Base-by-base conservation (phyloP, 805 yeast species). In the Ogataea nonfermentans region DNA sequence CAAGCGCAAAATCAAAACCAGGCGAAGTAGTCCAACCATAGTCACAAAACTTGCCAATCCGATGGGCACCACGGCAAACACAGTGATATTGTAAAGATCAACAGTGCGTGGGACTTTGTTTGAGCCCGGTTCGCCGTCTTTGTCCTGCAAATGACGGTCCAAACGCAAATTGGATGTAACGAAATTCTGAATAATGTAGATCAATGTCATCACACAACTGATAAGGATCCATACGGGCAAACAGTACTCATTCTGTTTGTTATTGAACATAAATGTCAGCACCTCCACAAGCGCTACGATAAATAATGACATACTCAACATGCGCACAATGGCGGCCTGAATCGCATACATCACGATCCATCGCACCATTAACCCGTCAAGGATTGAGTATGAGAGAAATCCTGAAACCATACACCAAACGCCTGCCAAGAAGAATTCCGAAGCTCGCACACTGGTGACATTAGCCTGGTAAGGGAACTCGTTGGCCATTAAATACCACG, bases 11-110 rank as follows among this genome's bases (percentile, higher is more conserved):
- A 89, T 85, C 48, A 89, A 69, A 35, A 89, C 65, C 34, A 84
- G 77, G 44, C 98, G 66, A 12, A 91, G 65, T 26, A 91, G 65
- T 0, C 90, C 93, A 25, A 89, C 69, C 95, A 90, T 87, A 3
- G 98, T 89, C 16, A 90, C 64, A 55, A 93, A 91, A 52, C 96
- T 86, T 4, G 98, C 97, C 44, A 91, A 56, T 0, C 99, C 98
- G 12, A 91, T 88, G 0, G 99, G 99, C n/a, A 91, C 96, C 28
- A 91, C 99, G 2, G 98, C 97, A 66, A 87, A 91, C 2, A 91
- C 97, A 0, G 85, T 88, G 35, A 93, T 85, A 51, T 84, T 86
- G 61, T 88, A 87, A 40, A 90, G 70, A 59, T 91, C 95, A 44
- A 90, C 85, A 24, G 89, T 81, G 39, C 96, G 71, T 28, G 78